These are phyloP conservation scores for Calocera viscosa DNA, from an alignment of 768 basidiomycete species.

Conservation along the genomic window DNA sequence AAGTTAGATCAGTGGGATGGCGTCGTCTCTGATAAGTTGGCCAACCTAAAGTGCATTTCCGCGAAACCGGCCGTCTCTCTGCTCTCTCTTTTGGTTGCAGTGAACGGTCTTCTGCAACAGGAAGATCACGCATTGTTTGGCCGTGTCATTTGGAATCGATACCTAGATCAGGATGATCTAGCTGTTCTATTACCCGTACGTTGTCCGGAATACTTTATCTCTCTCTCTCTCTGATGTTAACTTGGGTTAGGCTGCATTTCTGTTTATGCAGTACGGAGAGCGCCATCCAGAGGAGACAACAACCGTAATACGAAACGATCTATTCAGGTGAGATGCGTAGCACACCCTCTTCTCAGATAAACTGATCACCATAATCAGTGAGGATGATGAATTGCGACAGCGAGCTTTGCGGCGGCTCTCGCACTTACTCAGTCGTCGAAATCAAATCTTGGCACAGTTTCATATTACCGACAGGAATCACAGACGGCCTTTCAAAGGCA, in stretches of 20 bases:
- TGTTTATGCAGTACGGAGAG: slow-evolving; percentile 63
- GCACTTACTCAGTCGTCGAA: slow-evolving; percentile 52
- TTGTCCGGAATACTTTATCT: slow-evolving; percentile 1
- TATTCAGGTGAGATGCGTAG: slow-evolving; percentile 39
- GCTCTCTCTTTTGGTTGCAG: slow-evolving; percentile 49
- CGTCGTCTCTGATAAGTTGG: background rate
- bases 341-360: background rate
- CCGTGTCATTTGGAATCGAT: slow-evolving; percentile 45
- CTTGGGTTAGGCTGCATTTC: slow-evolving; percentile 38
- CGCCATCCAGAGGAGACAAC: slow-evolving; percentile 40
- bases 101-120: slow-evolving; percentile 41
- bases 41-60: slow-evolving; percentile 33
- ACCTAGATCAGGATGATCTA: slow-evolving; percentile 31
- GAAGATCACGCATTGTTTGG: slow-evolving; percentile 43
- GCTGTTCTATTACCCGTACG: slow-evolving; percentile 41
- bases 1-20: background rate
- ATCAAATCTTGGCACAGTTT: slow-evolving; percentile 52
- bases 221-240: background rate
- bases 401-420: slow-evolving; percentile 45
- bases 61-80: slow-evolving; percentile 37
- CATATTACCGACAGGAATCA: slow-evolving; percentile 47
- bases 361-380: slow-evolving; percentile 27
- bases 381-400: slow-evolving; percentile 37
- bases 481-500: slow-evolving; percentile 53
- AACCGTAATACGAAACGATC: slow-evolving; percentile 40